Evolutionary conservation across 768 basidiomycete species (phyloP).

Genomic region (Hortiboletus flavorubellus): DNA sequence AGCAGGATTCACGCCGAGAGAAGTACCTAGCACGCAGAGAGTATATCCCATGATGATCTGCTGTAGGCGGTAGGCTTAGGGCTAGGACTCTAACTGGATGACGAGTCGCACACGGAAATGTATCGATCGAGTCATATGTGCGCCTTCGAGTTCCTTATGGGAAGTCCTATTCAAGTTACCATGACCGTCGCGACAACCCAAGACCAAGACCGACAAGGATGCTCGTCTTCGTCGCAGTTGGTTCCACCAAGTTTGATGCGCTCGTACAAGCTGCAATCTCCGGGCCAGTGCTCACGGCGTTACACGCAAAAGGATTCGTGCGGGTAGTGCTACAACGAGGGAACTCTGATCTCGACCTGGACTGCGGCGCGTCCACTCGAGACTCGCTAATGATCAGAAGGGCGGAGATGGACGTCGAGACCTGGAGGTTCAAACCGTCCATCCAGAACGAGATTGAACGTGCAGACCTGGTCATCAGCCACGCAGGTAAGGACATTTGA

Average conservation of each 20-base stretch:
- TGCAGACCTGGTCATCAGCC: constrained; percentile 84
- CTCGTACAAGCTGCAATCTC: constrained; percentile 63
- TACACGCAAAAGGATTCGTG: constrained; percentile 55
- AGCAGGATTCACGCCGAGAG: constrained; percentile 5
- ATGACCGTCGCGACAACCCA: background rate
- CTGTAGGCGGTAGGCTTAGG: background rate
- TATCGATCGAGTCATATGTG: constrained; percentile 9
- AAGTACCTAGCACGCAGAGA: constrained; percentile 76
- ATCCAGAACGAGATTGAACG: constrained; percentile 59
- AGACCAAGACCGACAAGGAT: constrained; percentile 6
- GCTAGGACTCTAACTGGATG: background rate
- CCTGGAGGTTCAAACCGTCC: constrained; percentile 73
- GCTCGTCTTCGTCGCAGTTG: constrained; percentile 76
- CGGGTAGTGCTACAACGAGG: constrained; percentile 77
- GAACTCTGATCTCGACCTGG: constrained; percentile 46
- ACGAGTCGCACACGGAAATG: background rate
- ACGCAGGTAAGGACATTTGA: constrained; percentile 67
- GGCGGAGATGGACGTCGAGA: constrained; percentile 51
- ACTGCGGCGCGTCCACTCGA: constrained; percentile 16
- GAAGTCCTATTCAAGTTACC: background rate
- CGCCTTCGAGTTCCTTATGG: too few relatives aligned
- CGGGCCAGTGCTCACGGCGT: constrained; percentile 50
- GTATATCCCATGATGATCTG: constrained; percentile 76
- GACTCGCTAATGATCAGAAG: constrained; percentile 20
- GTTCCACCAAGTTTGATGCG: constrained; percentile 82